Base-by-base conservation (phyloP, 176 grass and related monocot genomes). In the Olyra latifolia region DNA sequence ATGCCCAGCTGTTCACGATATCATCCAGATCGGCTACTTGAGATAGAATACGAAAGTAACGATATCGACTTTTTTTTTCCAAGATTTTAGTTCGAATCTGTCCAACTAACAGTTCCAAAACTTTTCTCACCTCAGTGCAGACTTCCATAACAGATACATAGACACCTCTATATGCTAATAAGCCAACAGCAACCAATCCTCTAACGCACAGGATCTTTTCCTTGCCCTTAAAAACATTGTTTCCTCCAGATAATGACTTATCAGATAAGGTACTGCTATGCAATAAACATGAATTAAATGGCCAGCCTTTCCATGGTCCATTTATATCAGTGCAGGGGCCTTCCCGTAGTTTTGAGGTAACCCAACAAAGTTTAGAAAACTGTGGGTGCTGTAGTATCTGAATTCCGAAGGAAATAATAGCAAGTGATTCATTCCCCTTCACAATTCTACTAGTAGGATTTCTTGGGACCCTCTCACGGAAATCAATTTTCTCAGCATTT, bases 231-330 rank as follows among this genome's bases (percentile, higher is more conserved):
- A 76, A n/a, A 80, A 42, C 86, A 82, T 23, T 83, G 67, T 60
- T 85, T 75, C 76, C 88, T 87, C 78, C 92, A 83, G 87, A 70
- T 19, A 87, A 66, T 83, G 73, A 64, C 53, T 90, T 91, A 75
- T 73, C 70, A 80, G 79, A 29, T 28, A 74, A 76, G 68, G 64
- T 35, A 76, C 12, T 87, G 20, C 62, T 73, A 83, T 87, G 84
- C 46, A 95, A 71, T 75, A 95, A 74, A 85, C 95, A 98, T 43
- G 95, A 91, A 82, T 93, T 91, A 90, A 98, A 98, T 87, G 95
- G 95, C 95, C 95, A 98, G 66, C 88, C 87, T 85, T 93, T 94
- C 95, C 95, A 94, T 69, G 95, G 90, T 61, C 92, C 95, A 92
- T 88, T 93, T 75, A 87, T 91, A 83, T 93, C 80, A 68, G 95